Base-by-base conservation (phyloP, 345 rosid species). In the Aurinia saxatilis region DNA sequence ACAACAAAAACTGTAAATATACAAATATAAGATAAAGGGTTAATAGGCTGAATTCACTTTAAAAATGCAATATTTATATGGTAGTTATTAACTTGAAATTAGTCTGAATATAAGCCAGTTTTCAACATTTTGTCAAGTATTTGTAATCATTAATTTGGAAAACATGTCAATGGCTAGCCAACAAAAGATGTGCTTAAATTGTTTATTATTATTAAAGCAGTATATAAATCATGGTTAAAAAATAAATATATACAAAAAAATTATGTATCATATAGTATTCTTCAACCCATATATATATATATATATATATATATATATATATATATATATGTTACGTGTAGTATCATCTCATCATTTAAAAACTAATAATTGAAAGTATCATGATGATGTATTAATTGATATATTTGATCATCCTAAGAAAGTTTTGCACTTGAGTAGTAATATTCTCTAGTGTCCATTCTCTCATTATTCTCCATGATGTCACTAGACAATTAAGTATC, bases 381-480 rank as follows among this genome's bases (percentile, higher is more conserved):
- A 27, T 57, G 54, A 29, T 36, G 35, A 5, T n/a, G 27, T 46
- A 19, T 19, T 19, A 53, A 12, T 40, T 48, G 23, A 36, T 41
- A 36, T 41, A 56, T 38, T 63, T 63, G 60, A 50, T 56, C 38
- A 49, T 63, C 65, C 40, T 48, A 71, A 63, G 31, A 71, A 63
- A 64, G 66, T 31, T 56, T 29, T 34, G 70, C 75, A 64, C 60
- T 64, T 41, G 65, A 63, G 75, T 71, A 71, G 65, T 57, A 57
- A 34, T 71, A 64, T 71, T 71, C 70, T 57, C 75, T 50, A 50
- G 70, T 64, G 75, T 63, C 75, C 70, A 71, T 49, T 50, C 70
- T 71, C 66, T 71, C 75, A 64, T 71, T 71, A 71, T 71, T 64
- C 55, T 56, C 54, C 66, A 64, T 71, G 66, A 64, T 71, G 52